Evolutionary conservation across 345 rosid species (phyloP).

Genomic region (Salix suchowensis): DNA sequence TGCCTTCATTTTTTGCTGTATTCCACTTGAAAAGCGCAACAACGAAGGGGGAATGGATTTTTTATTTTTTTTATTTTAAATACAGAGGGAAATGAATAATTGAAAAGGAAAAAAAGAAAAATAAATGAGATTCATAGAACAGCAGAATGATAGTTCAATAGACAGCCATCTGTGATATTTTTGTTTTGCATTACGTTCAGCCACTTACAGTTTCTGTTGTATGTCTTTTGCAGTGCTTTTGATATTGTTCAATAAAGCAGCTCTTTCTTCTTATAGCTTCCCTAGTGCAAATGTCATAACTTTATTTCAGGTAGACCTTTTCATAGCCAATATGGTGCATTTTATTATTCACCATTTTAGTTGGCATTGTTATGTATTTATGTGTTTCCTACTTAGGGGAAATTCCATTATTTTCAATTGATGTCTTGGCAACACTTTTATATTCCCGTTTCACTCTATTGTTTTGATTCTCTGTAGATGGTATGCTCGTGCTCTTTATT

Average conservation of each 20-base stretch:
- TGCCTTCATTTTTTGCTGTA: neutral
- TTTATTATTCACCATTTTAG: neutral
- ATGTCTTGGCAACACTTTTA: neutral
- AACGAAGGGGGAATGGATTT: neutral
- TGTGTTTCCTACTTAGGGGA: neutral
- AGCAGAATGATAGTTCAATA: neutral
- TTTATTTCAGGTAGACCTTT: slow-evolving; percentile 63
- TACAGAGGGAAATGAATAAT: neutral
- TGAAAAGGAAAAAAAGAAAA: neutral
- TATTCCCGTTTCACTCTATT: neutral
- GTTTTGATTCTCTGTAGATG: slow-evolving; percentile 45
- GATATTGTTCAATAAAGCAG: slow-evolving; percentile 94
- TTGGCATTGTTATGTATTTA: neutral
- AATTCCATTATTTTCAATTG: no score
- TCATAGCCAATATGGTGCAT: neutral
- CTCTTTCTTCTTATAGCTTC: slow-evolving; percentile 85
- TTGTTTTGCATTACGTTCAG: neutral
- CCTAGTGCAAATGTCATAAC: slow-evolving; percentile 89
- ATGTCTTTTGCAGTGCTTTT: slow-evolving; percentile 61
- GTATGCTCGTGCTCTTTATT: slow-evolving; percentile 70
- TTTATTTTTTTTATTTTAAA: neutral
- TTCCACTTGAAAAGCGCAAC: neutral
- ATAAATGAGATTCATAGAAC: neutral
- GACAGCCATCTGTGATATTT: neutral
- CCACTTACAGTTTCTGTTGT: neutral